Evolutionary conservation across 768 basidiomycete species (phyloP).

Genomic region (Lanmaoa pseudosensibilis): DNA sequence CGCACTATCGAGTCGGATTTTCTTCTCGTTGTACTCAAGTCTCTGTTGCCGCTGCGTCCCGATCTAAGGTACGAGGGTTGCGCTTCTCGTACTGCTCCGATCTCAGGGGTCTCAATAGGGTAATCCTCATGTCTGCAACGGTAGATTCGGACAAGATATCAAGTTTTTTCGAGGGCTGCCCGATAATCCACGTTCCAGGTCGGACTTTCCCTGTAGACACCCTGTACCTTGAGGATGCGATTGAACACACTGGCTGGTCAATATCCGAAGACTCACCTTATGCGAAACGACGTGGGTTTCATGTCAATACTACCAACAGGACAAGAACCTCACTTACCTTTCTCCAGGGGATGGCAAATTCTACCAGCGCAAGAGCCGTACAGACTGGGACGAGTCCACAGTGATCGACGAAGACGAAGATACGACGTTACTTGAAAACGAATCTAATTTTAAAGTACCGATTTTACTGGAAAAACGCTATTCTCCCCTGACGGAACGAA

Average conservation of each 20-base stretch:
- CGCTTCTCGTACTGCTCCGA: background rate
- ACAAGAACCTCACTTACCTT: background rate
- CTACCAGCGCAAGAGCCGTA: constrained; percentile 55
- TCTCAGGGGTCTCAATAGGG: constrained; percentile 43
- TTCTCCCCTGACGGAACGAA: constrained; percentile 67
- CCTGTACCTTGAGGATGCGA: constrained; percentile 86
- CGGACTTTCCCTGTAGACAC: constrained; percentile 92
- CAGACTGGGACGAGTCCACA: constrained; percentile 81
- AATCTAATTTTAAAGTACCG: constrained; percentile 22
- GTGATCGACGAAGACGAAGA: constrained; percentile 66
- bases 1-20: constrained; percentile 97
- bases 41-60: constrained; percentile 68
- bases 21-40: constrained; percentile 88
- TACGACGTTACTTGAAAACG: constrained; percentile 34
- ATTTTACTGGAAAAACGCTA: constrained; percentile 77
- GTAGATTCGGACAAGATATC: constrained; percentile 91
- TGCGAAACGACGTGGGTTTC: constrained; percentile 60
- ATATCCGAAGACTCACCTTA: constrained; percentile 81
- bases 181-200: constrained; percentile 85
- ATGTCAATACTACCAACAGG: background rate
- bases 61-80: constrained; percentile 70
- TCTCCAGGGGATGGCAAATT: constrained; percentile 60
- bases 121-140: constrained; percentile 97
- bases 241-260: constrained; percentile 78
- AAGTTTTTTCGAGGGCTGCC: constrained; percentile 82